Base-by-base conservation (phyloP, 805 yeast genomes). In the Wickerhamiella occidentalis region DNA sequence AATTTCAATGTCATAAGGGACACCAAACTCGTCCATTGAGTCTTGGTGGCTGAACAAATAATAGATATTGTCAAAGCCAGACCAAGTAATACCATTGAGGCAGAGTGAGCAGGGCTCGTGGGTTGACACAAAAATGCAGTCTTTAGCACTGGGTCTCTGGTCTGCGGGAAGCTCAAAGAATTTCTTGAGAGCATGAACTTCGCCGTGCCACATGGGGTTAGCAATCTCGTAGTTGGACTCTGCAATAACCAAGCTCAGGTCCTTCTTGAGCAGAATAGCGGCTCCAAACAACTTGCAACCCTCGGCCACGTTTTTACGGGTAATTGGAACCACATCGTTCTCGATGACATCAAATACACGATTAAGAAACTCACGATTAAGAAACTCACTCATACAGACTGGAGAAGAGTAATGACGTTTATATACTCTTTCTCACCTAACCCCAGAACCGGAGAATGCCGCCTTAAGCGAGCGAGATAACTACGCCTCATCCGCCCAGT, bases 81-180 rank as follows among this genome's bases (percentile, higher is more conserved):
- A 48, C 59, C 59, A 56, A 22, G 58, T 54, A 30, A 56, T 55
- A 1, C 56, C 59, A 12, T 51, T 50, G 40, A 56, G 41, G 47
- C 59, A 56, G 18, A 56, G 49, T n/a, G 59, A 53, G 49, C 59
- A 56, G 6, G 59, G 59, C 49, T 56, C 59, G 35, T 56, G 59
- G 5, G 59, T 56, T 3, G 59, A 51, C 9, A 54, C n/a, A 25
- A 56, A 56, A n/a, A 55, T 15, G 38, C 56, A 54, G 25, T 56
- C 59, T 19, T 45, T 53, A 19, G 56, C 50, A 9, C 26, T 19
- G 1, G 56, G 56, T 4, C 51, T 55, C 22, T 11, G n/a, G 6
- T 30, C 45, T 7, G 22, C 30, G 30, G 51, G 51, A 4, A 55
- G 13, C 26, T 48, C 55, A 26, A 45, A 56, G 45, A 53, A 56